phyloP scores from a whole-genome alignment of 306 rosid genomes.

The Corylus americana region DNA sequence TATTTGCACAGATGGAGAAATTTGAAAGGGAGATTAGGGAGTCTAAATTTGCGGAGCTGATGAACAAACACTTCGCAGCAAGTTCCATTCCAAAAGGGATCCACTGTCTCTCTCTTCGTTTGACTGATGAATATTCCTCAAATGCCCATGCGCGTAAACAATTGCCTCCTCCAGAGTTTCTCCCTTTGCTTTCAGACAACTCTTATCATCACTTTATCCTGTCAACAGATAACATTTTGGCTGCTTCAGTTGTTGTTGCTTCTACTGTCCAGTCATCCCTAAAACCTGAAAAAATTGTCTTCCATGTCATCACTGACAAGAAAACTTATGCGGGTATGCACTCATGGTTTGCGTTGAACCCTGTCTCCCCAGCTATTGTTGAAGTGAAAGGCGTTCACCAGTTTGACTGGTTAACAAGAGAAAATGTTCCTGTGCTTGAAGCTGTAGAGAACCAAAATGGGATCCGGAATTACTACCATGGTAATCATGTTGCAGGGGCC shows the following conservation, averaged over 20 bases:
- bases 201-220: constrained; percentile 86
- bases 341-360: constrained; percentile 98
- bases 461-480: constrained; percentile 90
- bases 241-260: constrained; percentile 96
- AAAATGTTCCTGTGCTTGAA: constrained; percentile 97
- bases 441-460: constrained; percentile 92
- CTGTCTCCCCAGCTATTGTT: constrained; percentile 86
- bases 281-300: constrained; percentile 82
- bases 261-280: constrained; percentile 84
- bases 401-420: constrained; percentile 99
- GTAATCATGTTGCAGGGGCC: constrained; percentile 69
- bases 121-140: constrained; percentile 98
- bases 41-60: constrained; percentile 81
- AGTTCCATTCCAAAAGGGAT: constrained; percentile 96
- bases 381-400: constrained; percentile 98
- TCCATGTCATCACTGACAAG: constrained; percentile 96
- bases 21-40: constrained; percentile 83
- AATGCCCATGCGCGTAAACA: constrained; percentile 98
- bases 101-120: constrained; percentile 91
- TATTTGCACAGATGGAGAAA: constrained; percentile 79
- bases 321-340: constrained; percentile 98
- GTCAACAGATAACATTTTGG: constrained; percentile 93
- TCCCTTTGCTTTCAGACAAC: constrained; percentile 81
- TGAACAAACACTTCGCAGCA: constrained; percentile 96
- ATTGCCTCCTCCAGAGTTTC: constrained; percentile 92